Evolutionary conservation across 805 yeast genomes (phyloP).

Genomic region (Candida peoriensis): DNA sequence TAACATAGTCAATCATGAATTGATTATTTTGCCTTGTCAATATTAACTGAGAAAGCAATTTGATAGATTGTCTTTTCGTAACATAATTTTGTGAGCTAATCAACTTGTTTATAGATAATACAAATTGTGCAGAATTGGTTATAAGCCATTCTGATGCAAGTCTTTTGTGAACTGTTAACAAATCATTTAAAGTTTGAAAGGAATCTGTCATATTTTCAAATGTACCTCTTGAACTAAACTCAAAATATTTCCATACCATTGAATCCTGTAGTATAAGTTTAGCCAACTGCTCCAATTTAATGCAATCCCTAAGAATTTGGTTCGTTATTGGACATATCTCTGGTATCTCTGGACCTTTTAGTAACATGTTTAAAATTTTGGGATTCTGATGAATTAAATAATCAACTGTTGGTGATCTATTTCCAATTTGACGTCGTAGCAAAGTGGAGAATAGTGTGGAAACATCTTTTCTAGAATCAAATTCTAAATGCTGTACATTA

Average conservation of each 20-base stretch:
- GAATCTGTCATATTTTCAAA: constrained; percentile 92
- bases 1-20: constrained; percentile 73
- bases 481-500: constrained; percentile 65
- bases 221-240: constrained; percentile 65
- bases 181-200: constrained; percentile 67
- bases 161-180: constrained; percentile 64
- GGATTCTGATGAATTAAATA: constrained; percentile 60
- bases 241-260: constrained; percentile 77
- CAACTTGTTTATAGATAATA: constrained; percentile 56
- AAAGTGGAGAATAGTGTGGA: constrained; percentile 67
- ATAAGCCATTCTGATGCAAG: constrained; percentile 65
- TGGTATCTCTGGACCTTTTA: constrained; percentile 67
- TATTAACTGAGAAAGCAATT: constrained; percentile 67
- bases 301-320: constrained; percentile 76
- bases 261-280: constrained; percentile 53
- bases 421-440: constrained; percentile 71
- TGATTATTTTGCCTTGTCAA: constrained; percentile 64
- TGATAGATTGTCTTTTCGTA: constrained; percentile 85
- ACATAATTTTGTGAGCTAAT: constrained; percentile 82
- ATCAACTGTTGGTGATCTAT: constrained; percentile 82
- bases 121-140: constrained; percentile 53
- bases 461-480: constrained; percentile 87
- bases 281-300: constrained; percentile 69
- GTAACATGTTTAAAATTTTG: constrained; percentile 53
- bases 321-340: constrained; percentile 76